Base-by-base conservation (phyloP, 768 basidiomycete genomes). In the Imleria badia region DNA sequence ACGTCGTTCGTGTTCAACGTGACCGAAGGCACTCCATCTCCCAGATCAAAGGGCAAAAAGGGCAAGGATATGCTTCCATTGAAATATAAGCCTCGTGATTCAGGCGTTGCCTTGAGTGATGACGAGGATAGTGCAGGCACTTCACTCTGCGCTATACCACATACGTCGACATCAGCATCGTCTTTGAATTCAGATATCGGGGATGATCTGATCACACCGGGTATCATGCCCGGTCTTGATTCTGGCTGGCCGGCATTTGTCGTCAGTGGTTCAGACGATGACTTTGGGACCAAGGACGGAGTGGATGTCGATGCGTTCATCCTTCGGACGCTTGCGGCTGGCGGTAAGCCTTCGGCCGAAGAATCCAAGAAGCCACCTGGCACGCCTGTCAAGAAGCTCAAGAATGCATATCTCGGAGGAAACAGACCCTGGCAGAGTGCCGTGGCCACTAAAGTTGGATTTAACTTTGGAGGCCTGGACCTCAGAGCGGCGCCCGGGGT, bases 341-440 rank as follows among this genome's bases (percentile, higher is more conserved):
- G 81, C 12, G 75, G 79, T 14, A 86, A 84, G 55, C 76, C 75
- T 3, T 70, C 75, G 30, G 60, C 69, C 45, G 69, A 70, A 34
- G 68, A 72, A 53, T 65, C 67, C 17, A 91, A 89, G 76, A 84
- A 78, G 52, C 81, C 82, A 7, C 90, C 90, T 1, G 89, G 87
- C 0, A 92, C 90, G 14, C 90, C 90, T 1, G 87, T 90, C n/a
- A 92, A 92, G 77, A 84, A 78, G 64, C 68, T 77, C 53, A 85
- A 85, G 71, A 84, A 81, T 20, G 77, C 79, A 38, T 76, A 81
- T 63, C 72, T 86, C 34, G 74, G 76, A 29, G 76, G 76, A 55
- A 80, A 82, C 46, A 76, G 89, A 11, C 87, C 86, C 5, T 91
- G 89, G 89, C 89, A 90, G 68, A 91, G 89, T 64, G 89, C 89